Evolutionary conservation across 140 eudicot genomes (phyloP), one percentile per base, ranked within the genome.

Genomic region (Bidens hawaiensis): DNA sequence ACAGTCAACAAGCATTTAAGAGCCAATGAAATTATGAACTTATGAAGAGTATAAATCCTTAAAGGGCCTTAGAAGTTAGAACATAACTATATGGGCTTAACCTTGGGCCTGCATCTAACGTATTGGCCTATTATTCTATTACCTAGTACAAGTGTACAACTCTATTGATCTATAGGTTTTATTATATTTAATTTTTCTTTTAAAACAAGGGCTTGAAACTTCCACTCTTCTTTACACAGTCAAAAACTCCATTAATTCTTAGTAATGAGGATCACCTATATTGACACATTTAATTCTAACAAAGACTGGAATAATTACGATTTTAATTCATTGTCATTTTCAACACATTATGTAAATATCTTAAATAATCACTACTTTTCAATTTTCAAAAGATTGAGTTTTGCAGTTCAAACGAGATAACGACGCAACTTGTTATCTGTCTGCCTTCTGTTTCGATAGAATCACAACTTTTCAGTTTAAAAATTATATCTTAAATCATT

Each of bases 201-300:
- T 45, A 16, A 45, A 40, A 40, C 71, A 7, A 31, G 48, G 50
- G 49, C 50, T 65, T 65, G 61, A 65, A 65, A 65, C 49, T 31
- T 64, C 48, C 21, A 27, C 61, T 65, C 21, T 48, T 49, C 14
- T 45, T 48, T 49, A 18, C 30, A 38, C 24, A 53, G 64, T 53
- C 64, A n/a, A 53, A 40, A 36, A 24, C 27, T 56, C 4, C 31
- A 64, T 65, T 15, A 49, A 31, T 49, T 60, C 71, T 31, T 65
- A 49, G 50, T 49, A 22, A 9, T 64, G 31, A 46, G 30, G 60
- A 40, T 17, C 12, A 48, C 18, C 16, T 28, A 28, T 30, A 16
- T 28, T 14, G 33, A 18, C 59, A 8, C 48, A 64, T 64, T 64
- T 46, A 12, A 48, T 30, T 28, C 4, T 13, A 17, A 28, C 17